Base-by-base conservation (phyloP, 768 basidiomycete species). In the Pulveroboletus frians region DNA sequence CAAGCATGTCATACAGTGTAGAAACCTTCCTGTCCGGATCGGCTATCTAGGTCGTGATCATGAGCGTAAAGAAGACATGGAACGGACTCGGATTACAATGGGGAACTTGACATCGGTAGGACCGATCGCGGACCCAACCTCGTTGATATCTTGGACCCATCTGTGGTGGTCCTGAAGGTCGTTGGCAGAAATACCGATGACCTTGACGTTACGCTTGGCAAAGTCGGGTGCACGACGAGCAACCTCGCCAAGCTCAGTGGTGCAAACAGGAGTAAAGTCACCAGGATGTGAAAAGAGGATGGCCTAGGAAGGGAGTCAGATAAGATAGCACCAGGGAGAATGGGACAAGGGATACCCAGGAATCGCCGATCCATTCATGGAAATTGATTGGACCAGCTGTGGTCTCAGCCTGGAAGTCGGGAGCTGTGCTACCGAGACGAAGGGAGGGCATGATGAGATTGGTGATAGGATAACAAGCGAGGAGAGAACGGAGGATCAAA, bases 191-290 rank as follows among this genome's bases (percentile, higher is more conserved):
- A 98, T 81, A 35, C 92, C 92, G 54, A 94, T 92, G 53, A 95
- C 78, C 73, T 98, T 97, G 63, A 97, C 92, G 57, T 83, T 81
- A 53, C 96, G 86, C 64, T 84, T 82, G 43, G 72, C 76, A 66
- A 97, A 99, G 69, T 97, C 94, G 14, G 74, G 73, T 11, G 81
- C 78, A 51, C 90, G 88, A 55, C 91, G 85, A 43, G 96, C 87
- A 38, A 96, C 93, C 67, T 96, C 95, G 43, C 91, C 93, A 32
- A 98, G 85, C 74, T 98, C 96, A 47, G 96, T 99, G 41, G 96
- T 94, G 79, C 90, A 93, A 45, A 94, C 85, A 42, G 88, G 88
- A n/a, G 88, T 89, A 65, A 92, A 92, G 64, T 92, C 87, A 38
- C 87, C 93, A 1, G 92, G 92, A 69, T 96, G 93, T 27, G 92